These are phyloP conservation scores for Stropharia rugosoannulata DNA, from an alignment of 768 basidiomycete species.

Conservation along the genomic window DNA sequence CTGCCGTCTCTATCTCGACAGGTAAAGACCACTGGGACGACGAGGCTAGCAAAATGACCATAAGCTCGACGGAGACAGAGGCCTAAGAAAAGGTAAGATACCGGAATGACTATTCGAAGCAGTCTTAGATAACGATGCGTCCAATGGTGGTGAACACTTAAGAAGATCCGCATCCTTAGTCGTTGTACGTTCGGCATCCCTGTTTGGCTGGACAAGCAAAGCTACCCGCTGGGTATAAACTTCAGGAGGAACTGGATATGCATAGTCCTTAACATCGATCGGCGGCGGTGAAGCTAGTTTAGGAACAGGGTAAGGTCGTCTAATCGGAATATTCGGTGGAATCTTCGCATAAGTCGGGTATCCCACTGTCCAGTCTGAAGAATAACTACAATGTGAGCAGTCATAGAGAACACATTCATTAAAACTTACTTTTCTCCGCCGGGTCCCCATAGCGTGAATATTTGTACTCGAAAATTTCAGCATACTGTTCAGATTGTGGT, in stretches of 20 bases:
- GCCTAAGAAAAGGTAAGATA: background rate
- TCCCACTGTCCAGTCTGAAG: constrained; percentile 5
- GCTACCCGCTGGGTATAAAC: background rate
- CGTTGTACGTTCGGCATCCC: background rate
- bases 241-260: background rate
- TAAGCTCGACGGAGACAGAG: background rate
- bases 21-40: background rate
- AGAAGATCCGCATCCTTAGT: background rate
- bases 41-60: background rate
- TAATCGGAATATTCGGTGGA: background rate
- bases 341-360: constrained; percentile 6
- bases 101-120: background rate
- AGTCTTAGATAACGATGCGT: background rate
- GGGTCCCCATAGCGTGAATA: constrained; percentile 26
- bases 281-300: background rate
- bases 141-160: background rate
- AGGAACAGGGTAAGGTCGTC: constrained; percentile 1
- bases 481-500: constrained; percentile 8
- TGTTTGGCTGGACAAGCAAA: background rate
- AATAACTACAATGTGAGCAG: background rate
- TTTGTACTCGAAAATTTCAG: constrained; percentile 31
- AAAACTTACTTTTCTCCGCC: constrained; percentile 15
- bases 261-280: constrained; percentile 1
- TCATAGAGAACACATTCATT: background rate
- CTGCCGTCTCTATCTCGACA: background rate